These are phyloP conservation scores for Talaromyces thailandensis DNA, from an alignment of 495 filamentous ascomycete genomes.

Conservation along the genomic window DNA sequence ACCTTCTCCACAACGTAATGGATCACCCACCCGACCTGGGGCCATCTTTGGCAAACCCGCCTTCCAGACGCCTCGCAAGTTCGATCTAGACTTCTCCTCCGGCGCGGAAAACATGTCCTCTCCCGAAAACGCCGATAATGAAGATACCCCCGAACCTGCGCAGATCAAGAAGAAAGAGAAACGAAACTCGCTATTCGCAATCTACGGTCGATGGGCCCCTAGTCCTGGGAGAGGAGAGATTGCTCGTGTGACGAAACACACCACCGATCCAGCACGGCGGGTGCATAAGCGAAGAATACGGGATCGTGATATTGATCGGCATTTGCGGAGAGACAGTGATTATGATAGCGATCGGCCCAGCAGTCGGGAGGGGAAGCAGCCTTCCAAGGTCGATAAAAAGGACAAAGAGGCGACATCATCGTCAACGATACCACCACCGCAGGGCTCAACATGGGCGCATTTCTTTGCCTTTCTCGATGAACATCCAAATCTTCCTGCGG, in stretches of 20 bases:
- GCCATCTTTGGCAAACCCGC: conserved; percentile 54
- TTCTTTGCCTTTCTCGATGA: conserved; percentile 62
- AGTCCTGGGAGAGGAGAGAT: conserved; percentile 52
- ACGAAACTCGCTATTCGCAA: conserved; percentile 33
- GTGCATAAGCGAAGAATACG: conserved; percentile 46
- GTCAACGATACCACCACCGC: conserved; percentile 11
- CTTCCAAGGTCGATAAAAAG: conserved; percentile 11
- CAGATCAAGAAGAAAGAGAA: conserved; percentile 31
- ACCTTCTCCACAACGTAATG: conserved; percentile 18
- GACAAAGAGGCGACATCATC: conserved; percentile 8
- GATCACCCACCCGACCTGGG: conserved; percentile 18
- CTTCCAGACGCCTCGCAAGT: conserved; percentile 75
- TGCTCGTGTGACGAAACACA: conserved; percentile 41
- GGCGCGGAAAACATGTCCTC: conserved; percentile 72
- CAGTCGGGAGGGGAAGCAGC: conserved; percentile 25
- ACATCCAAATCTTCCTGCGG: conserved; percentile 77
- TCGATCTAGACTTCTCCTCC: conserved; percentile 63
- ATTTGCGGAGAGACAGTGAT: conserved; percentile 40
- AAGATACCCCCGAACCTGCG: conserved; percentile 56
- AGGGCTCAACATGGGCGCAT: conserved; percentile 36
- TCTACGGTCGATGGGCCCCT: conserved; percentile 36
- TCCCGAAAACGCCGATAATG: conserved; percentile 61
- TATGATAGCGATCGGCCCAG: conserved; percentile 52
- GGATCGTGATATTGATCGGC: conserved; percentile 34
- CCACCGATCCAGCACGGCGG: conserved; percentile 40